Conservation (phyloP, 2,329 filamentous ascomycete species). For the Trichoderma arundinaceum region DNA sequence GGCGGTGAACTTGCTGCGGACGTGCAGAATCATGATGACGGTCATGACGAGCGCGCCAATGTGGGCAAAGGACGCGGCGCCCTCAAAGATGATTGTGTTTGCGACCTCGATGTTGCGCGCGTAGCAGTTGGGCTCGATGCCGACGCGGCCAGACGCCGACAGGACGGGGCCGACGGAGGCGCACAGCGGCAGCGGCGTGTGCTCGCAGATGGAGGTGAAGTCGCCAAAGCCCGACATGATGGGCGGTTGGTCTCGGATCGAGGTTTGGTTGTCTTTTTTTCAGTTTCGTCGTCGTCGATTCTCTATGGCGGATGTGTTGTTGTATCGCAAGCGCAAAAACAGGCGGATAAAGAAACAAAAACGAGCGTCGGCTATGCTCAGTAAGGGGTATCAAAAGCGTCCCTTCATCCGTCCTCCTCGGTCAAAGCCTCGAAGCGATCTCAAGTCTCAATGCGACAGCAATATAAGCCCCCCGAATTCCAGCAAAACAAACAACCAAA, state of each 20-base stretch:
- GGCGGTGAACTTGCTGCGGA: constrained; percentile 96
- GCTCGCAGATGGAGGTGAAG: constrained; percentile 84
- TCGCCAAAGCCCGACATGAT: constrained; percentile 85
- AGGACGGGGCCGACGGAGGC: constrained; percentile 79
- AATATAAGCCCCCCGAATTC: not conserved
- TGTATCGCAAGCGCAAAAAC: not conserved
- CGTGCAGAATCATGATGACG: constrained; percentile 95
- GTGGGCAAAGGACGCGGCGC: constrained; percentile 88
- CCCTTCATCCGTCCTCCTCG: not conserved
- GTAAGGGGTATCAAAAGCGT: not conserved
- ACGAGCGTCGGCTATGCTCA: constrained; percentile 12
- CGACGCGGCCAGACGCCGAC: constrained; percentile 68
- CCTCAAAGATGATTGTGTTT: constrained; percentile 98
- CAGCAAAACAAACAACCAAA: not conserved
- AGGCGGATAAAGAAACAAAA: constrained; percentile 3
- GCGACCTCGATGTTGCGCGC: constrained; percentile 93
- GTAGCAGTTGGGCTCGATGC: constrained; percentile 90
- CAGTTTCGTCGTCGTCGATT: not conserved
- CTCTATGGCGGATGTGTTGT: not conserved
- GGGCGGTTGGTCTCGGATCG: constrained; percentile 1
- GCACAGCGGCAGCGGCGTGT: constrained; percentile 85
- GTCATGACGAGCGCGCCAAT: constrained; percentile 92
- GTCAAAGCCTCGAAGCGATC: not conserved
- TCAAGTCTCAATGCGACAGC: not conserved
- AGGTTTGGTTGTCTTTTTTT: no score